phyloP scores from a whole-genome alignment of 257 asterid species.

The Nicotiana knightiana region DNA sequence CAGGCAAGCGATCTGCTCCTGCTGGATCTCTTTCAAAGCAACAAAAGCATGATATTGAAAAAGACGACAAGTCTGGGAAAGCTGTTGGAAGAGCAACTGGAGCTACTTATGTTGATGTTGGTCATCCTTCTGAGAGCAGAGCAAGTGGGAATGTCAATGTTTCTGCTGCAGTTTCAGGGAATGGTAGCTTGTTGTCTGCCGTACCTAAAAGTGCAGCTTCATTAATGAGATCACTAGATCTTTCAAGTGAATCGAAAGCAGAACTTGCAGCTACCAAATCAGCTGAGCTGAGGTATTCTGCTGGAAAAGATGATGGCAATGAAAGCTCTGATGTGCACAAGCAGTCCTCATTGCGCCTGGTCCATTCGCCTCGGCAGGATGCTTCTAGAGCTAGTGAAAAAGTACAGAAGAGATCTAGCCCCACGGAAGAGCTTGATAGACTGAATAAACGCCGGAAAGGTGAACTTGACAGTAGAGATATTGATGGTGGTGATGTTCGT shows the following conservation, averaged over 20 bases:
- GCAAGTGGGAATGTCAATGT: conserved; percentile 31
- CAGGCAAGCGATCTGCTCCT: conserved; percentile 54
- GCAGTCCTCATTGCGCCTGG: conserved; percentile 49
- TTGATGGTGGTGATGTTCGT: conserved; percentile 58
- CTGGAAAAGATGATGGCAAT: conserved; percentile 55
- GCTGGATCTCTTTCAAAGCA: conserved; percentile 67
- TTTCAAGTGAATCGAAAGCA: conserved; percentile 41
- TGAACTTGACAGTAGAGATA: conserved; percentile 63
- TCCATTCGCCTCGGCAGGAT: conserved; percentile 79
- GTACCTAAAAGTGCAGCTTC: conserved; percentile 46
- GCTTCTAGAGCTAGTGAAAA: conserved; percentile 55
- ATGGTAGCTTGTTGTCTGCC: conserved; percentile 29
- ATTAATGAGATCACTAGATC: conserved; percentile 45
- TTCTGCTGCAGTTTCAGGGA: conserved; percentile 51
- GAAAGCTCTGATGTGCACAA: conserved; percentile 53
- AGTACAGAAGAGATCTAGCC: conserved; percentile 75
- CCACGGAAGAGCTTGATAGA: conserved; percentile 79
- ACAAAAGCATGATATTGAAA: conserved; percentile 56
- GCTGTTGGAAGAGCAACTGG: conserved; percentile 43
- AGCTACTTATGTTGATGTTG: conserved; percentile 24
- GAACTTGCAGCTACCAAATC: conserved; percentile 42
- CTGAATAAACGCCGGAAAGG: conserved; percentile 82
- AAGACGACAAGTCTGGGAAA: conserved; percentile 73
- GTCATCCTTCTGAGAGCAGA: conserved; percentile 24
- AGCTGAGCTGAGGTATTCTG: conserved; percentile 48